phyloP scores from a whole-genome alignment of 1,139 yeast genomes.

The Kurtzmaniella quercitrusa region DNA sequence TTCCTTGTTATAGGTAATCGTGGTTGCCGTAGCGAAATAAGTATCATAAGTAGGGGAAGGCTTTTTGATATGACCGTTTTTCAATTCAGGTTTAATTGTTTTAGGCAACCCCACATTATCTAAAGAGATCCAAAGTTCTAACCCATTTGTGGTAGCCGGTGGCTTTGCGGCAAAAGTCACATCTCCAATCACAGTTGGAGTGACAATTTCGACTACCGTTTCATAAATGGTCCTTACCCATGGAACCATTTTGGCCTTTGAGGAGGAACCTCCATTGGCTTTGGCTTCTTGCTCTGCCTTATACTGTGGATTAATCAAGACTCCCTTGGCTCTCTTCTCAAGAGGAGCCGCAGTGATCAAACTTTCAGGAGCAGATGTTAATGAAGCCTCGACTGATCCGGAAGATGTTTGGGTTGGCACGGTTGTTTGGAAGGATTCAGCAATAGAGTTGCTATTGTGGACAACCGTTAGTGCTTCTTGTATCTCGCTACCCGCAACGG shows the following conservation, averaged over 20 bases:
- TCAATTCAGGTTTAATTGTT: conserved; percentile 69
- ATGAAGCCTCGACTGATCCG: background rate
- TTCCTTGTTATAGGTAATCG: conserved; percentile 51
- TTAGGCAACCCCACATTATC: conserved; percentile 77
- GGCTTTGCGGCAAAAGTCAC: conserved; percentile 79
- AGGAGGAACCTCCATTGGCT: conserved; percentile 11
- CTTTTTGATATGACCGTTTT: conserved; percentile 64
- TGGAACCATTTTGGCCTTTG: conserved; percentile 39
- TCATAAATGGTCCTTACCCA: conserved; percentile 74
- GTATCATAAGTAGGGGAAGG: conserved; percentile 72
- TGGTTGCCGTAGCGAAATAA: conserved; percentile 68
- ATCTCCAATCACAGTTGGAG: conserved; percentile 78
- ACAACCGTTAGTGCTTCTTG: background rate
- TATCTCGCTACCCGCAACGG: background rate
- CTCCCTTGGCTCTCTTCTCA: conserved; percentile 33
- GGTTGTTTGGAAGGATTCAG: background rate
- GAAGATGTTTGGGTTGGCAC: background rate
- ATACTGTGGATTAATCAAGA: conserved; percentile 39
- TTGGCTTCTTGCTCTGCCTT: conserved; percentile 25
- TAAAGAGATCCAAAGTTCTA: conserved; percentile 79
- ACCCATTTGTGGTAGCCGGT: conserved; percentile 57
- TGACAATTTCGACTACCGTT: conserved; percentile 56
- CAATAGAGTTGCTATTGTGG: background rate
- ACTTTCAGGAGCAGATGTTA: background rate
- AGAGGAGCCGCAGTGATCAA: background rate